Evolutionary conservation across 129 eudicot genomes (phyloP), one percentile per base, ranked within the genome.

Genomic region (Flaveria linearis): DNA sequence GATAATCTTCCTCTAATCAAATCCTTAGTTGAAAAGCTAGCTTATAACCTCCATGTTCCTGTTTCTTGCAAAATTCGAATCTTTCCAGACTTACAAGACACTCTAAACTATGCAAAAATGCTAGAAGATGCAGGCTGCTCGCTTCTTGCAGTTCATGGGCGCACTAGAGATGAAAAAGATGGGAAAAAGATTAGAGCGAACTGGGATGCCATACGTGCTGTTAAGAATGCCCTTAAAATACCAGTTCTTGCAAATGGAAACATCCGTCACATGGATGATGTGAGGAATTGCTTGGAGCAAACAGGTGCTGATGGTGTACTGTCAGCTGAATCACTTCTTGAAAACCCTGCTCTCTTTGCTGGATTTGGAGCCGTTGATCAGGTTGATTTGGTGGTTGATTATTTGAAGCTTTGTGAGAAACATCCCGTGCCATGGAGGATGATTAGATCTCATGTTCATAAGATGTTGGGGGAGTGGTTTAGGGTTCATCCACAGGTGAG

Each of bases 51-150:
- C 2, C 55, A 68, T 3, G 89, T 88, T 41, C 98, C 98, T 0
- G 98, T 93, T 45, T 93, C 98, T 13, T 93, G 98, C 87, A 93
- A 93, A 80, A 90, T 93, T 46, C 84, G 98, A 3, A 79, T 93
- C 84, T 93, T 90, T 78, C 97, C 96, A n/a, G 78, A 90, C 83
- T 77, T 93, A 8, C 80, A 93, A 41, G 91, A 90, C 60, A 93
- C 98, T 9, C 67, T 93, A 55, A 82, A 81, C 72, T 93, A 93
- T 68, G 98, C 97, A 20, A 93, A 84, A 70, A 93, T 93, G 98
- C 83, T 93, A n/a, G 97, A 93, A 79, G 96, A 90, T n/a, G 98
- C 97, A 22, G 98, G 98, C 18, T 93, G 98, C 76, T 75, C 95
- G 67, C 92, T 93, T 15, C 78, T 93, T 49, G 98, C 98, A 1